phyloP scores from a whole-genome alignment of 345 rosid genomes.

The Eutrema japonicum region DNA sequence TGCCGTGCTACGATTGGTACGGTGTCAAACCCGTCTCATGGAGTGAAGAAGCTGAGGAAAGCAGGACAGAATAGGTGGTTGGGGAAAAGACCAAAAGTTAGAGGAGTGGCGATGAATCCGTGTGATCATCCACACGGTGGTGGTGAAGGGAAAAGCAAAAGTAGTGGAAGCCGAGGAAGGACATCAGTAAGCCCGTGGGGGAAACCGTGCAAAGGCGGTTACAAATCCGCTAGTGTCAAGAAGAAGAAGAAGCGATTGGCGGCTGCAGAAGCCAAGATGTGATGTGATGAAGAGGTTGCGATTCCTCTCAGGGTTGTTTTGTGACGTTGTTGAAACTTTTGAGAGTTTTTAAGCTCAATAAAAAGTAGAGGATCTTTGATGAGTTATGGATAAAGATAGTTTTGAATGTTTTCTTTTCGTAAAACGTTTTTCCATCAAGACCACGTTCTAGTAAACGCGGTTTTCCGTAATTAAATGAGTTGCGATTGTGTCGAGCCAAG shows the following conservation, averaged over 20 bases:
- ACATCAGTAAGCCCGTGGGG: constrained; percentile 86
- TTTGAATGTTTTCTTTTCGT: not conserved
- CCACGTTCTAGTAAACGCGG: not conserved
- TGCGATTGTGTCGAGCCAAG: not conserved
- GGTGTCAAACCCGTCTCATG: constrained; percentile 74
- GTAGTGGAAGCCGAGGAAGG: constrained; percentile 72
- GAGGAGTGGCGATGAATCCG: constrained; percentile 91
- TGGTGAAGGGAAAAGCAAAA: constrained; percentile 91
- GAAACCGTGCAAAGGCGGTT: constrained; percentile 82
- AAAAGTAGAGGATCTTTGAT: constrained; percentile 6
- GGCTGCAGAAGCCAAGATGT: constrained; percentile 35
- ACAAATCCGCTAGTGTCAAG: constrained; percentile 64
- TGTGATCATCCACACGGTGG: constrained; percentile 98
- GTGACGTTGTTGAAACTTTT: constrained; percentile 19
- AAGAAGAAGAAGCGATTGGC: constrained; percentile 54
- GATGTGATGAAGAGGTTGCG: not conserved
- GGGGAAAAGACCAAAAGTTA: constrained; percentile 78
- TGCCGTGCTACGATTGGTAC: constrained; percentile 79
- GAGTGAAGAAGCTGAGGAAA: constrained; percentile 66
- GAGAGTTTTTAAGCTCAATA: constrained; percentile 7
- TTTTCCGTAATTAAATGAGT: not conserved
- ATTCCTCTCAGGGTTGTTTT: not conserved
- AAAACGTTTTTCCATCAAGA: constrained; percentile 13
- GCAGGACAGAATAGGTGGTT: constrained; percentile 89
- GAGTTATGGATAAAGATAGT: not conserved